Base-by-base conservation (phyloP, 768 basidiomycete genomes). In the Hysterangium stoloniferum region DNA sequence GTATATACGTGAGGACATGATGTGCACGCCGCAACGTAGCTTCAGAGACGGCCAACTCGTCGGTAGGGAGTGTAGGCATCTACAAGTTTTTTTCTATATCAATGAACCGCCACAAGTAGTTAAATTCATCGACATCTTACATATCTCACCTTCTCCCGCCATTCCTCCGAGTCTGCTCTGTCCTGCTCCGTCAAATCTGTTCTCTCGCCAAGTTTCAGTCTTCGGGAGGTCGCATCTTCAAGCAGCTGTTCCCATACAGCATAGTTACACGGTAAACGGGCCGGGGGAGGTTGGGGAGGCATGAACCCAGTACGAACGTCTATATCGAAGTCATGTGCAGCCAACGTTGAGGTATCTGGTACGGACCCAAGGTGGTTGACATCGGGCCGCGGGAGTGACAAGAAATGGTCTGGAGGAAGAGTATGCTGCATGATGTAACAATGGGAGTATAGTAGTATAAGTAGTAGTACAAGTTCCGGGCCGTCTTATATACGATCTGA, bases 281-380 rank as follows among this genome's bases (percentile, higher is more conserved):
- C 57, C 0, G 84, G 63, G 1, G 92, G 92, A 0, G 80, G 77
- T 12, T 78, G 71, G 0, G 86, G 83, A 2, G 94, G 87, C 79
- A 97, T 84, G 65, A 98, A 97, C 0, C 95, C 94, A 0, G 91
- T 90, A 13, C 80, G 72, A 8, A 84, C 82, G 63, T 94, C 91
- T 53, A 98, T 87, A 63, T 97, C 92, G 70, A 91, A 98, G 71
- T 87, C 86, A 57, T 86, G 84, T 2, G 84, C 82, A 8, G 86
- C 84, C 52, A 86, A 77, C 11, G 86, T 84, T 19, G 77, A 73
- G 12, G 75, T 77, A 54, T 80, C 78, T 37, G 69, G 49, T 29
- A 51, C 48, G 15, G 32, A 17, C 11, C 49, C 49, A 25, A 41
- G 19, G 22, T 33, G 37, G 17, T 29, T 51, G 11, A 42, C 49